A percentile compares a stretch with the other conserved stretches of the same genome.
Conservation (phyloP, 2,329 filamentous ascomycete genomes). For the Chaetomium sp. region DNA sequence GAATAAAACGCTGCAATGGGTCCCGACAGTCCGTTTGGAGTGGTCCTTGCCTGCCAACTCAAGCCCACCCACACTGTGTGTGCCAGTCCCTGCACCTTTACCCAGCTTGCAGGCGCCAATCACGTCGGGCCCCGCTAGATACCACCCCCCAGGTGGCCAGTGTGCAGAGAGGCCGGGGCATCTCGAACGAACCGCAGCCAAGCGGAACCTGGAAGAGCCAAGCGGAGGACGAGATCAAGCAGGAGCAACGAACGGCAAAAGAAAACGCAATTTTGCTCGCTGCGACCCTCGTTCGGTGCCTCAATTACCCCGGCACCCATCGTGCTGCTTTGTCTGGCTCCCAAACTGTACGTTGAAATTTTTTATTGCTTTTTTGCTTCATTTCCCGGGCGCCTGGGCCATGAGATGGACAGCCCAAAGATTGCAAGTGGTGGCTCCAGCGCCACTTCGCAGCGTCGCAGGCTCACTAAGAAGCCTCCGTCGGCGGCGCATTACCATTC, state of each 20-base stretch:
- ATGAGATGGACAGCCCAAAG: constrained; percentile 35
- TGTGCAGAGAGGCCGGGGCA: constrained; percentile 24
- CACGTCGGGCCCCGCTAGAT: constrained; percentile 17
- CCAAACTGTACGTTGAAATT: constrained; percentile 30
- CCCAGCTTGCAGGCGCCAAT: constrained; percentile 21
- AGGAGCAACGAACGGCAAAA: constrained; percentile 32
- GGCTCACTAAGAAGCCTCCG: constrained; percentile 64
- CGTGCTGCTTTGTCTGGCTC: constrained; percentile 28
- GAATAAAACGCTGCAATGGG: neutral
- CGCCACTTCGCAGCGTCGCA: constrained; percentile 58
- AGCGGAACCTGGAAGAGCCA: constrained; percentile 28
- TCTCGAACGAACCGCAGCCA: constrained; percentile 19
- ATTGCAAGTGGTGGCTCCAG: constrained; percentile 30
- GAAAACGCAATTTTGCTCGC: constrained; percentile 35
- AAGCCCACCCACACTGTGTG: constrained; percentile 20
- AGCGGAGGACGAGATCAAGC: constrained; percentile 33
- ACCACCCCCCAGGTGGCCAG: constrained; percentile 17
- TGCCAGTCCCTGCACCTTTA: constrained; percentile 11
- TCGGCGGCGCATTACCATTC: constrained; percentile 48
- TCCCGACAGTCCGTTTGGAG: neutral
- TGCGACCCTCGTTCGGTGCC: constrained; percentile 32
- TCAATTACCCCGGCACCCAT: constrained; percentile 32
- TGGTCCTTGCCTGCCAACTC: neutral
- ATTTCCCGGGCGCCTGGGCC: constrained; percentile 22
- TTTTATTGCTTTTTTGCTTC: constrained; percentile 13